phyloP scores from a whole-genome alignment of 2,329 filamentous ascomycete species.

The Elsinoe necatrix region DNA sequence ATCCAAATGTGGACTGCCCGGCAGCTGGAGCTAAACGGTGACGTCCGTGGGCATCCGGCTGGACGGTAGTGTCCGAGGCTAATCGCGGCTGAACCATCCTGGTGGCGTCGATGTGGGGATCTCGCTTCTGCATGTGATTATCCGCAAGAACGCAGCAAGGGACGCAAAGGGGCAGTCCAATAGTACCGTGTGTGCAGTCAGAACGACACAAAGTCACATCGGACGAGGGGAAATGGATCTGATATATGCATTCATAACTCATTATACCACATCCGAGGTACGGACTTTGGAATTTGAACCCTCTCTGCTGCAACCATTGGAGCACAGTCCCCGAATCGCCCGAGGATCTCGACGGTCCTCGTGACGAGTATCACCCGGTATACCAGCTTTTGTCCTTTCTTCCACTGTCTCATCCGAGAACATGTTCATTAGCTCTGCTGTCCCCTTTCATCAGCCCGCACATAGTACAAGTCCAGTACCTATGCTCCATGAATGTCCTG shows the following conservation, averaged over 20 bases:
- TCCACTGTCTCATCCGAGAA: background rate
- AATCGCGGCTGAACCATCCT: background rate
- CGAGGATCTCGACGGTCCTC: too few species aligned
- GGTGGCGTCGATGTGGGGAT: background rate
- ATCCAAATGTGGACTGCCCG: background rate
- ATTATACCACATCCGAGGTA: background rate
- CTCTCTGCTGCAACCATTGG: too few species aligned
- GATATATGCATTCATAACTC: background rate
- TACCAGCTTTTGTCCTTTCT: too few species aligned
- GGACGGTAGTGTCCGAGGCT: background rate
- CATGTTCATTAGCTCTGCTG: slow-evolving; percentile 15
- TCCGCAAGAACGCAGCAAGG: background rate
- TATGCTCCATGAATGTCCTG: slow-evolving; percentile 53
- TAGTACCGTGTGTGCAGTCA: too few species aligned
- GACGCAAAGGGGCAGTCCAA: background rate
- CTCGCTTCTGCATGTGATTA: background rate
- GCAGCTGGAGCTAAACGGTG: slow-evolving; percentile 6
- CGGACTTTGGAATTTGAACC: background rate
- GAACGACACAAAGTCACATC: too few species aligned
- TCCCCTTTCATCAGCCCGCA: slow-evolving; percentile 51
- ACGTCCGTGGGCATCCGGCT: background rate
- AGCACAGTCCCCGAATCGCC: too few species aligned
- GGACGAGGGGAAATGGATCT: background rate
- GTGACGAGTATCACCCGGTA: too few species aligned
- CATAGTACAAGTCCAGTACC: slow-evolving; percentile 56